These are phyloP conservation scores for Moniliella sp. DNA, from an alignment of 1,284 basidiomycete species.

Conservation along the genomic window DNA sequence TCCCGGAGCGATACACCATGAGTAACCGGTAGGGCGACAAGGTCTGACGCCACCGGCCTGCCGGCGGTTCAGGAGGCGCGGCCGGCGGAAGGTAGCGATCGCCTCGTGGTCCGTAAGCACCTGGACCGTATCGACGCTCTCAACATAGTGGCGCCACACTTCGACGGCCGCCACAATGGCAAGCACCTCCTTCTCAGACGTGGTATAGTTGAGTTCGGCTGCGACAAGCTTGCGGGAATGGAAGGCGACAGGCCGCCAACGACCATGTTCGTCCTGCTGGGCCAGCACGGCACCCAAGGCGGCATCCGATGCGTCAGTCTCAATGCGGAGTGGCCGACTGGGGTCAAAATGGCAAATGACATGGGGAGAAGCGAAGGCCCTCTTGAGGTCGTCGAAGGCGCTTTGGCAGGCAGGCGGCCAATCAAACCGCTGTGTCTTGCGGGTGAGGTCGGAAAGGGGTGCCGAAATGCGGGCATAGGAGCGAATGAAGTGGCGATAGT, in stretches of 20 bases:
- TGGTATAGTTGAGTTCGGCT: slow-evolving; percentile 38
- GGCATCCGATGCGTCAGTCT: slow-evolving; percentile 3
- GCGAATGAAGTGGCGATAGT: neutral
- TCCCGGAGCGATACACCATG: slow-evolving; percentile 5
- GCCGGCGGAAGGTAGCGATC: slow-evolving; percentile 5
- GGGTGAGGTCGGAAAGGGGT: neutral
- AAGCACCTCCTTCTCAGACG: slow-evolving; percentile 39
- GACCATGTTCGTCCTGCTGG: slow-evolving; percentile 1
- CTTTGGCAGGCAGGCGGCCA: neutral
- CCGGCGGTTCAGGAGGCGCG: slow-evolving; percentile 3
- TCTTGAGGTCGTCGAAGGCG: slow-evolving; percentile 3
- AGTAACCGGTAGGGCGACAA: slow-evolving; percentile 5
- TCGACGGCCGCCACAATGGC: slow-evolving; percentile 14
- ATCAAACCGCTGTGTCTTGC: slow-evolving; percentile 1
- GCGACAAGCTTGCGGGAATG: slow-evolving; percentile 9
- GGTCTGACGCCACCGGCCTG: slow-evolving; percentile 6
- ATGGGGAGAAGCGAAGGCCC: slow-evolving; percentile 20
- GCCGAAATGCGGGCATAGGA: neutral
- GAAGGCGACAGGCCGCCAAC: slow-evolving; percentile 5
- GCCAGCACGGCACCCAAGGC: slow-evolving; percentile 3
- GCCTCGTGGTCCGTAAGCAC: slow-evolving; percentile 7
- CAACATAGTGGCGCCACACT: slow-evolving; percentile 34
- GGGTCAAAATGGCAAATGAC: slow-evolving; percentile 15
- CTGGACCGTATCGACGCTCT: slow-evolving; percentile 12
- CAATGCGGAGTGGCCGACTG: slow-evolving; percentile 1